Conservation (phyloP, 805 yeast species). For the Cyberlindnera euphorbiae region DNA sequence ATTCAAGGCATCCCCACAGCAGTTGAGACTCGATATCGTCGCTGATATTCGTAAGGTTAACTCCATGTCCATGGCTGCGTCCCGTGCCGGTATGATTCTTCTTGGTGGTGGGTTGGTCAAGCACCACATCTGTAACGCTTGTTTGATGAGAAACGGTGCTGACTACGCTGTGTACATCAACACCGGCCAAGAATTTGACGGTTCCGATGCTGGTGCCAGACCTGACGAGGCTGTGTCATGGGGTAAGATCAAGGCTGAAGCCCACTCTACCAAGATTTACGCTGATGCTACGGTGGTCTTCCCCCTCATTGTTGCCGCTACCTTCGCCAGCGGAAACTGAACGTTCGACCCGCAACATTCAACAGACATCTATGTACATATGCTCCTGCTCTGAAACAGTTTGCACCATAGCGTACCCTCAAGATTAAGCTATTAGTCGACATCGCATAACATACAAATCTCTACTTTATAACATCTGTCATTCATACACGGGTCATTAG, state of each 20-base stretch:
- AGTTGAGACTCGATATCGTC: slow-evolving; percentile 86
- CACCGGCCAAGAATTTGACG: slow-evolving; percentile 98
- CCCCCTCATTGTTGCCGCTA: slow-evolving; percentile 96
- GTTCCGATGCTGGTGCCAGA: slow-evolving; percentile 98
- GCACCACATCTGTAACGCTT: slow-evolving; percentile 97
- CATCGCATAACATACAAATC: no score
- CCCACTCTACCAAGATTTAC: slow-evolving; percentile 84
- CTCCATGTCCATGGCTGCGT: slow-evolving; percentile 92
- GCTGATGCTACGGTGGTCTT: slow-evolving; percentile 94
- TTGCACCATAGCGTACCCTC: no score
- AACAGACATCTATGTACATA: no score
- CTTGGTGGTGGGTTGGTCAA: slow-evolving; percentile 95
- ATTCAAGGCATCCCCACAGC: slow-evolving; percentile 87
- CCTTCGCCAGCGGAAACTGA: slow-evolving; percentile 66
- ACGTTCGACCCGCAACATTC: no score
- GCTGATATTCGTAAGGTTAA: slow-evolving; percentile 90
- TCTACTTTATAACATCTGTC: no score
- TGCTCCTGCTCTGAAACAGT: no score
- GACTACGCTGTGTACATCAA: slow-evolving; percentile 96
- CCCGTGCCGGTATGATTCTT: slow-evolving; percentile 91
- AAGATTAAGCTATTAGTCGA: no score
- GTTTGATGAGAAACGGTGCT: slow-evolving; percentile 98
- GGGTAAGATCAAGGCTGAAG: slow-evolving; percentile 98
- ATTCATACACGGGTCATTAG: no score
- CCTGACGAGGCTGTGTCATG: slow-evolving; percentile 98